Evolutionary conservation across 2,329 filamentous ascomycete species (phyloP).

Genomic region (Talaromyces sp.): DNA sequence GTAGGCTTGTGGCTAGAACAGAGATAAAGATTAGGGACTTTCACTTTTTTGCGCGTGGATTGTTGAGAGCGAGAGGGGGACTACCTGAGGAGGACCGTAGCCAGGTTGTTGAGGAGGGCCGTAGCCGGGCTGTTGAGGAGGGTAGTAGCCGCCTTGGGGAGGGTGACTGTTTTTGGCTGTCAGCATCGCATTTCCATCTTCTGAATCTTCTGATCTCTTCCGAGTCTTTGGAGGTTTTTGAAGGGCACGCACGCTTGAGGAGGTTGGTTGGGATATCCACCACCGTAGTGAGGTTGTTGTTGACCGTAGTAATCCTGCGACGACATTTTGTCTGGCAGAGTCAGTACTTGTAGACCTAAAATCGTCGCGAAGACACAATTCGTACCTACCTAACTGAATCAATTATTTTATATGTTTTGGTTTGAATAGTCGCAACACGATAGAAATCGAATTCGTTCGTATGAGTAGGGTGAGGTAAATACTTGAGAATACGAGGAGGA

Average conservation of each 20-base stretch:
- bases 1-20: not conserved
- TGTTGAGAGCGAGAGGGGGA: slow-evolving; percentile 6
- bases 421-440: too few species aligned
- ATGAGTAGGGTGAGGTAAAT: not conserved
- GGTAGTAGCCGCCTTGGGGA: slow-evolving; percentile 19
- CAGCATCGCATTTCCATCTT: not conserved
- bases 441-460: too few species aligned
- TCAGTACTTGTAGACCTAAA: too few species aligned
- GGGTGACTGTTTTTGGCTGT: slow-evolving; percentile 5
- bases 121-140: slow-evolving; percentile 32
- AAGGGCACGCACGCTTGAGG: slow-evolving; percentile 18
- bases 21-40: not conserved
- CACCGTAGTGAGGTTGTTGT: slow-evolving; percentile 23
- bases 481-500: not conserved
- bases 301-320: slow-evolving; percentile 41
- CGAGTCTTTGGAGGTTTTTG: not conserved
- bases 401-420: too few species aligned
- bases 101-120: slow-evolving; percentile 20
- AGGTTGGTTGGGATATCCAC: slow-evolving; percentile 26
- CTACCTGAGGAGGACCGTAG: slow-evolving; percentile 38
- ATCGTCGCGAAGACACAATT: too few species aligned
- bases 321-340: slow-evolving; percentile 34
- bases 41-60: not conserved
- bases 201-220: too few species aligned
- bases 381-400: too few species aligned